phyloP scores from a whole-genome alignment of 2,329 filamentous ascomycete genomes.

The Arthrinium puccinioides region DNA sequence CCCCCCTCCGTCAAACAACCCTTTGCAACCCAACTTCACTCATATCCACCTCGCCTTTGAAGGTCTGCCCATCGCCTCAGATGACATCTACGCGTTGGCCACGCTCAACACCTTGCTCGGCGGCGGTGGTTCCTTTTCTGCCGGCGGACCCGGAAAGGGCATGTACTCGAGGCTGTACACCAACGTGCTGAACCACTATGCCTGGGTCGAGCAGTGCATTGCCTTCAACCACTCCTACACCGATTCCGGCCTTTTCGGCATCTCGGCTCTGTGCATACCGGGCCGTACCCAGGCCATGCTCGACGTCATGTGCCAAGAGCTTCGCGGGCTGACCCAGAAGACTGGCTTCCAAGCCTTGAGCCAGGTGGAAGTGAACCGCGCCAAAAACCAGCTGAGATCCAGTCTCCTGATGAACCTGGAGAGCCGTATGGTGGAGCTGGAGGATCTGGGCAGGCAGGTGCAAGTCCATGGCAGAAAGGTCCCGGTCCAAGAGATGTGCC shows the following conservation, averaged over 20 bases:
- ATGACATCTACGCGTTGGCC: constrained; percentile 93
- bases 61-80: constrained; percentile 79
- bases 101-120: constrained; percentile 93
- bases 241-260: constrained; percentile 91
- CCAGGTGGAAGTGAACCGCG: constrained; percentile 73
- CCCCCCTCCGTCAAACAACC: constrained; percentile 70
- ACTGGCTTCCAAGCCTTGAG: constrained; percentile 67
- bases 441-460: constrained; percentile 89
- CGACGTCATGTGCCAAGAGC: constrained; percentile 89
- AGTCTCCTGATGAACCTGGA: constrained; percentile 96
- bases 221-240: constrained; percentile 98
- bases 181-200: constrained; percentile 94
- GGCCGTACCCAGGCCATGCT: constrained; percentile 76
- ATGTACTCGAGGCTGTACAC: constrained; percentile 99
- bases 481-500: constrained; percentile 88
- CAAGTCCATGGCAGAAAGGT: constrained; percentile 95
- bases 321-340: constrained; percentile 70
- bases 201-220: constrained; percentile 93
- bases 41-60: constrained; percentile 97
- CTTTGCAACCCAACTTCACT: constrained; percentile 71
- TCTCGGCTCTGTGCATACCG: constrained; percentile 78
- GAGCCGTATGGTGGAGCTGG: constrained; percentile 92
- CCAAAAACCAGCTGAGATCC: constrained; percentile 93
- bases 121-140: constrained; percentile 92
- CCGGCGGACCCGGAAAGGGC: constrained; percentile 93